Evolutionary conservation across 2,329 filamentous ascomycete genomes (phyloP).

Genomic region (Fusarium sp.): DNA sequence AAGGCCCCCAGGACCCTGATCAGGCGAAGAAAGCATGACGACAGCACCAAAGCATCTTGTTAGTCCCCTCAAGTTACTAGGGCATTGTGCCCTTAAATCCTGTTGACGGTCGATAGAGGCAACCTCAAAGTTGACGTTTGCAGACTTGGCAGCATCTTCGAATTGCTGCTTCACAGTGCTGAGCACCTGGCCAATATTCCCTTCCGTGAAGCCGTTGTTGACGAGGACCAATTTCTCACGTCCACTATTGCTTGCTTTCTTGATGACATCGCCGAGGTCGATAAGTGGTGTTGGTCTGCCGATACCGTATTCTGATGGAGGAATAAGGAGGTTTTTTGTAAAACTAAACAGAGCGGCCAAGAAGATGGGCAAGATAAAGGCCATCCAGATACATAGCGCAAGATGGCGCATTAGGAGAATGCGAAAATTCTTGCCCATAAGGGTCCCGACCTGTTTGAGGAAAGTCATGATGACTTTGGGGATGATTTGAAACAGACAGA

Average conservation of each 20-base stretch:
- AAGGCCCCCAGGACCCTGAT: conserved; percentile 68
- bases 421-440: conserved; percentile 70
- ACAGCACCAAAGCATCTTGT: conserved; percentile 78
- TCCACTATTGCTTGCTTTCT: conserved; percentile 61
- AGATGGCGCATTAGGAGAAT: conserved; percentile 65
- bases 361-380: conserved; percentile 67
- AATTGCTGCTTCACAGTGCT: conserved; percentile 68
- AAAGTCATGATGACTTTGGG: conserved; percentile 55
- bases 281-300: conserved; percentile 69
- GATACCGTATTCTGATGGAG: conserved; percentile 79
- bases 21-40: conserved; percentile 79
- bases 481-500: background rate
- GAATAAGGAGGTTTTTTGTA: conserved; percentile 84
- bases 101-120: conserved; percentile 62
- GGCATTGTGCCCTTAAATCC: conserved; percentile 71
- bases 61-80: conserved; percentile 70
- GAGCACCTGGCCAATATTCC: conserved; percentile 78
- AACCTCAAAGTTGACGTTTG: conserved; percentile 64
- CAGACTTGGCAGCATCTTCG: conserved; percentile 60
- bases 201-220: conserved; percentile 75
- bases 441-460: conserved; percentile 66
- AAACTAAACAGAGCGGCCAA: conserved; percentile 71
- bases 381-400: conserved; percentile 62
- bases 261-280: conserved; percentile 71
- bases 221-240: conserved; percentile 80